phyloP scores from a whole-genome alignment of 352 stramenopile genomes.

The Phytopythium ostracodes region DNA sequence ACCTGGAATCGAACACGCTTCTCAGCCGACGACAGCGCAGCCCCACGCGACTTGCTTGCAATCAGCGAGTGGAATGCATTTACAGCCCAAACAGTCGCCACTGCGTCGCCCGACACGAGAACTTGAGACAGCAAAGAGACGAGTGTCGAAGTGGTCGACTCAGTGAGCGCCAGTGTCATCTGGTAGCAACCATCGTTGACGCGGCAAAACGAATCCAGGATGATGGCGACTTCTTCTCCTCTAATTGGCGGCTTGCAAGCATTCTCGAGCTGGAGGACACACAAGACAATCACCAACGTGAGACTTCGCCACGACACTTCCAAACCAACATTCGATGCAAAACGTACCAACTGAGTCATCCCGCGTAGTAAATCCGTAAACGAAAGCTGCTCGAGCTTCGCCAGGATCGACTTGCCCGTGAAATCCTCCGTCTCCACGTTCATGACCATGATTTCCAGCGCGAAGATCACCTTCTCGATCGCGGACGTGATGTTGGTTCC shows the following conservation, averaged over 20 bases:
- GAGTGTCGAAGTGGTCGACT: constrained; percentile 36
- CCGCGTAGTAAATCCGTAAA: constrained; percentile 49
- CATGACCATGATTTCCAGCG: constrained; percentile 69
- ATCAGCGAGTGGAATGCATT: constrained; percentile 62
- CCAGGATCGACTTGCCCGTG: constrained; percentile 31
- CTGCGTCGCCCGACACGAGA: constrained; percentile 39
- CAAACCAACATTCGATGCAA: not conserved
- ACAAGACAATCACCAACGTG: constrained; percentile 3
- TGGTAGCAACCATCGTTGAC: constrained; percentile 75
- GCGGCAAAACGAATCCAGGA: constrained; percentile 65
- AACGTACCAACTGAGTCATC: constrained; percentile 58
- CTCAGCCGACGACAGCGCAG: constrained; percentile 37
- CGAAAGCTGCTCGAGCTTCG: constrained; percentile 49
- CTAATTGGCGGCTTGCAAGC: constrained; percentile 62
- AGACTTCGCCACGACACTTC: not conserved
- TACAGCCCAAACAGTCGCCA: constrained; percentile 57
- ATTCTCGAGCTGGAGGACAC: constrained; percentile 42
- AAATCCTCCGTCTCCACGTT: constrained; percentile 70
- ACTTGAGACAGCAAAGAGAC: constrained; percentile 41
- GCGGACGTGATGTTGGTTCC: constrained; percentile 30
- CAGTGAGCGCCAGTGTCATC: constrained; percentile 42
- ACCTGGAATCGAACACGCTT: constrained; percentile 55
- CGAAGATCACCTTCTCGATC: constrained; percentile 63
- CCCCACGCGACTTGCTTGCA: constrained; percentile 39
- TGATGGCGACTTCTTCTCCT: constrained; percentile 55